Evolutionary conservation across 23 red algal genomes (phyloP), one percentile per base, ranked within the genome.

Genomic region (Gracilariopsis chorda): DNA sequence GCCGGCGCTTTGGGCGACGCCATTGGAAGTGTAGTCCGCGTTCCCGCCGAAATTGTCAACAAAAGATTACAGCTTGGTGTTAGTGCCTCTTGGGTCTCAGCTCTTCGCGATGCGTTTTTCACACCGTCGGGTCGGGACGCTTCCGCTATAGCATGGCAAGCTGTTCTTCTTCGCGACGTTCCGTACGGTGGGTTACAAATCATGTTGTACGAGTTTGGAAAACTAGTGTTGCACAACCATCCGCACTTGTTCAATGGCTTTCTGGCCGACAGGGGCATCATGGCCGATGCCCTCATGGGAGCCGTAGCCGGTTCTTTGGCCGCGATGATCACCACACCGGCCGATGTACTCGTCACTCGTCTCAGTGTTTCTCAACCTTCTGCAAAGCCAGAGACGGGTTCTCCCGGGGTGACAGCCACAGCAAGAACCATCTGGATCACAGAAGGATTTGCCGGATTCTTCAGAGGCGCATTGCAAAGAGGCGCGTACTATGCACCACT

Each of bases 141-240:
- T 10, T 64, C 71, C 0, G 35, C 35, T 40, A 65, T 65, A n/a
- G 77, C 83, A 7, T 95, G 93, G 93, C 57, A 80, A 47, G 93
- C 93, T 56, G 86, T 95, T 2, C 76, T 95, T 34, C 77, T 83
- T 67, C 75, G 93, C 20, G 93, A 95, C 75, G 85, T 95, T 17
- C 93, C 93, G 0, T 95, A 95, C 42, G 93, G 93, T 29, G 93
- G 84, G n/a, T 28, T 95, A 10, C 93, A 95, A 61, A 95, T 95
- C 62, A 87, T 81, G 33, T 56, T 95, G 39, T 95, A 95, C 86
- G 93, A 95, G 70, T 88, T 90, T 61, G 79, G 87, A 35, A 89
- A 90, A 29, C 34, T 83, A 1, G 32, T 87, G 60, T 35, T 87
- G 8, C 6, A 45, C 3, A 87, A 46, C 42, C 82, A 87, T 28